These are phyloP conservation scores for Erythrophleum fordii DNA, from an alignment of 306 rosid species.

Conservation along the genomic window DNA sequence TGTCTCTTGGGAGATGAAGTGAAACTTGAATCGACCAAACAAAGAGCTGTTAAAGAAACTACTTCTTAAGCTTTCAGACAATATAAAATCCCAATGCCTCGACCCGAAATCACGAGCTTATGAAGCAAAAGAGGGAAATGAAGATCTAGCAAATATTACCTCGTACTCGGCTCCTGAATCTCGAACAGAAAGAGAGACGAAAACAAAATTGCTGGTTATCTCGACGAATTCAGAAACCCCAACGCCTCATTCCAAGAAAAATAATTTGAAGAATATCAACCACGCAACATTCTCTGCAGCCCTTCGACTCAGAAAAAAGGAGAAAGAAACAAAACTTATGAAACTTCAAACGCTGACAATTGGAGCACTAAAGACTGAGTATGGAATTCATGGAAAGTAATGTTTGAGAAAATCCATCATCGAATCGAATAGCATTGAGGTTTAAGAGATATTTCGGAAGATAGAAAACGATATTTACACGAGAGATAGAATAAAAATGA, in stretches of 20 bases:
- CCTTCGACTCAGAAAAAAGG: neutral
- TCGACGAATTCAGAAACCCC: conserved; percentile 67
- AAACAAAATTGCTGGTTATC: conserved; percentile 28
- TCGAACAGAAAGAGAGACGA: conserved; percentile 22
- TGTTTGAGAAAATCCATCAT: conserved; percentile 37
- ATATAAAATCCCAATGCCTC: conserved; percentile 36
- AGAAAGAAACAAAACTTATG: conserved; percentile 23
- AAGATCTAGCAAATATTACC: conserved; percentile 66
- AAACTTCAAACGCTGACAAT: neutral
- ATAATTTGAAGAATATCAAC: conserved; percentile 25
- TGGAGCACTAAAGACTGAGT: neutral
- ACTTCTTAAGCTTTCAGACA: conserved; percentile 36
- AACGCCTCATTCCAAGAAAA: conserved; percentile 39
- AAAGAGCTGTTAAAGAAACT: conserved; percentile 27
- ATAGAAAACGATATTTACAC: conserved; percentile 50
- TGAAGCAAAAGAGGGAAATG: conserved; percentile 29
- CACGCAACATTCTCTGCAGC: neutral
- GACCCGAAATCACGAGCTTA: conserved; percentile 2
- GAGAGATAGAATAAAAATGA: neutral
- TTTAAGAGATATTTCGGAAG: conserved; percentile 43
- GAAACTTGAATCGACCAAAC: conserved; percentile 31
- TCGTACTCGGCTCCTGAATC: conserved; percentile 59
- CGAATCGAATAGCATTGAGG: conserved; percentile 49
- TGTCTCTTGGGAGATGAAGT: conserved; percentile 15
- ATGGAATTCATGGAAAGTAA: conserved; percentile 30